Evolutionary conservation across 305 asterid species (phyloP), one percentile per base, ranked within the genome.

Genomic region (Rubia occidens): DNA sequence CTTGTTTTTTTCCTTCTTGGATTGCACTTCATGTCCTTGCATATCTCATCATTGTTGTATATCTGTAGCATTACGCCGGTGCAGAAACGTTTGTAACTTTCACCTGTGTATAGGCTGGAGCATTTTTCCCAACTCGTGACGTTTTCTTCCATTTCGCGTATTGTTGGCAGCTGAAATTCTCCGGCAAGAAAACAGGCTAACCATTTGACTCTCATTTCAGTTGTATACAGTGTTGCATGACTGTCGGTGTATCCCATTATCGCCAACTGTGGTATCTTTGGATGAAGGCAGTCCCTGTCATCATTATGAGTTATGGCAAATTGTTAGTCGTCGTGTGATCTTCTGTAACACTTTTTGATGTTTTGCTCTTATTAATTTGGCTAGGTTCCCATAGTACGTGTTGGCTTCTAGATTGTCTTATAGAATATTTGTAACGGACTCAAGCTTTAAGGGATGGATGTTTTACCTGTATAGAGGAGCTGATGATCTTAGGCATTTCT

Each of bases 221-320:
- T 85, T 0, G 89, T 78, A 71, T 77, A 84, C 60, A 85, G 20
- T 0, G 79, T 82, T 4, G 90, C 72, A 0, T 84, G 90, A 71
- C 86, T 81, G 83, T 83, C 89, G 0, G 88, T 79, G 54, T 85
- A 87, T 8, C 90, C 95, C 14, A 85, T 66, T 64, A 87, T 81
- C 15, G 86, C 90, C 39, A 87, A 67, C 9, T 85, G 84, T 53
- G 90, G 90, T 26, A 85, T 82, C 54, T 80, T 62, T 0, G 90
- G 90, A 75, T 82, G 86, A 47, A 87, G 82, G 83, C 88, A 83
- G 47, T 84, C 89, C 78, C 89, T 84, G 72, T 32, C 9, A 54
- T 7, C 3, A 18, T 18, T 8, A n/a, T 54, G 20, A 54, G 58
- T 55, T n/a, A 21, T 2, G 42, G 32, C 32, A 29, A 29, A 29